Conservation (phyloP, 805 yeast species). For the Lachancea cidri region DNA sequence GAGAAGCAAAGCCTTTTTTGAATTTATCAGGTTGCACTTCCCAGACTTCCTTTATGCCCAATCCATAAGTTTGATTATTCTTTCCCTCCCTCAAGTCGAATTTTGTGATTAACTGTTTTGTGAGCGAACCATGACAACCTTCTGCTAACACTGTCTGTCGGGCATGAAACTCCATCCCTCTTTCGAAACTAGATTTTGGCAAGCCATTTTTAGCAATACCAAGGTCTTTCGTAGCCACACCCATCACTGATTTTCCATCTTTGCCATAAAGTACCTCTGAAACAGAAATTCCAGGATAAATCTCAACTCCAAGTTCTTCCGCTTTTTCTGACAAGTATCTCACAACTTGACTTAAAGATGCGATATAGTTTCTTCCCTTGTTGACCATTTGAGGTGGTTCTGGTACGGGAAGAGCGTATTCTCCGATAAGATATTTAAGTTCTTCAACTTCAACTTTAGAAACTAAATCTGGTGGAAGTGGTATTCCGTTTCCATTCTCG, state of each 20-base stretch:
- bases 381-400: slow-evolving; percentile 92
- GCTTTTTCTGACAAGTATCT: slow-evolving; percentile 83
- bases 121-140: slow-evolving; percentile 96
- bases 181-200: slow-evolving; percentile 80
- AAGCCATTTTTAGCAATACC: slow-evolving; percentile 72
- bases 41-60: slow-evolving; percentile 97
- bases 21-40: slow-evolving; percentile 81
- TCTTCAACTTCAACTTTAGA: slow-evolving; percentile 73
- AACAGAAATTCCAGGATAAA: slow-evolving; percentile 87
- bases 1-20: slow-evolving; percentile 74
- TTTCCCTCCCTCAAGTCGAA: slow-evolving; percentile 61
- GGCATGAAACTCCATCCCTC: slow-evolving; percentile 97
- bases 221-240: slow-evolving; percentile 92
- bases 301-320: slow-evolving; percentile 88
- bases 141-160: slow-evolving; percentile 87
- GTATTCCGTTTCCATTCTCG: slow-evolving; percentile 53
- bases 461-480: slow-evolving; percentile 69
- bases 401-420: slow-evolving; percentile 66
- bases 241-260: slow-evolving; percentile 55
- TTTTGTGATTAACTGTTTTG: slow-evolving; percentile 68
- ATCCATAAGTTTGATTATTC: slow-evolving; percentile 85
- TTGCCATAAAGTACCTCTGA: slow-evolving; percentile 64
- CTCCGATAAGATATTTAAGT: slow-evolving; percentile 62
- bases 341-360: slow-evolving; percentile 74
- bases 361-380: slow-evolving; percentile 76